A percentile compares a stretch with the other conserved stretches of the same genome.
Evolutionary conservation across 2,329 filamentous ascomycete genomes (phyloP).

Genomic region (Ophiostoma perfectum): DNA sequence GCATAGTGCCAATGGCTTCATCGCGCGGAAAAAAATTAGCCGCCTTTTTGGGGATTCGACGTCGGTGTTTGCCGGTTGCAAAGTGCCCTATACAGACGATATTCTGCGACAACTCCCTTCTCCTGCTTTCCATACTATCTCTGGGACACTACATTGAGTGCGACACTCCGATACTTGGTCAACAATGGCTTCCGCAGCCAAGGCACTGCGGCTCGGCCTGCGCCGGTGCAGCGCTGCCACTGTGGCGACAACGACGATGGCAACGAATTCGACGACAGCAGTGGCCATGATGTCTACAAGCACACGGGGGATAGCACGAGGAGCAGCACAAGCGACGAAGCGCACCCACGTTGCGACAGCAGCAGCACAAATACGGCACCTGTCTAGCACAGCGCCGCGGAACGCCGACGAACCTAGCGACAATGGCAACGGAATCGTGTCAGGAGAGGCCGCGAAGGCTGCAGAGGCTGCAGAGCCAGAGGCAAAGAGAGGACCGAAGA

Average conservation of each 20-base stretch:
- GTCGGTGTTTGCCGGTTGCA: slow-evolving; percentile 13
- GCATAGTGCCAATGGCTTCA: slow-evolving; percentile 9
- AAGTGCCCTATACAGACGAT: neutral
- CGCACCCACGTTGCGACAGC: neutral
- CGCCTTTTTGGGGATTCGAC: slow-evolving; percentile 8
- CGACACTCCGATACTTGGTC: neutral
- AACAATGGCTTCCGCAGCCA: slow-evolving; percentile 39
- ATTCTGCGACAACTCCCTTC: neutral
- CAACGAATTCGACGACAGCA: neutral
- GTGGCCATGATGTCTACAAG: neutral
- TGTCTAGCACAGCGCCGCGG: slow-evolving; percentile 21
- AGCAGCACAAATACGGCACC: slow-evolving; percentile 8
- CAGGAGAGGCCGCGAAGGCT: neutral
- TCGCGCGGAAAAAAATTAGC: slow-evolving; percentile 8
- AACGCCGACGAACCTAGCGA: slow-evolving; percentile 1
- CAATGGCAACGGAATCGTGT: neutral
- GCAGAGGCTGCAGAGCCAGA: neutral
- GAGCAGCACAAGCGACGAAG: slow-evolving; percentile 5
- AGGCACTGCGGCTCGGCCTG: slow-evolving; percentile 38
- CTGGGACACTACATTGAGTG: no score
- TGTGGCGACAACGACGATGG: slow-evolving; percentile 8
- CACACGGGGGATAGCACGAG: neutral
- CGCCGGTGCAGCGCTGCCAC: slow-evolving; percentile 33
- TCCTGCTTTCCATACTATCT: neutral
- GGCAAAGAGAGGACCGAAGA: neutral